Evolutionary conservation across 495 filamentous ascomycete genomes (phyloP).

Genomic region (Xanthoparmelia taractica): DNA sequence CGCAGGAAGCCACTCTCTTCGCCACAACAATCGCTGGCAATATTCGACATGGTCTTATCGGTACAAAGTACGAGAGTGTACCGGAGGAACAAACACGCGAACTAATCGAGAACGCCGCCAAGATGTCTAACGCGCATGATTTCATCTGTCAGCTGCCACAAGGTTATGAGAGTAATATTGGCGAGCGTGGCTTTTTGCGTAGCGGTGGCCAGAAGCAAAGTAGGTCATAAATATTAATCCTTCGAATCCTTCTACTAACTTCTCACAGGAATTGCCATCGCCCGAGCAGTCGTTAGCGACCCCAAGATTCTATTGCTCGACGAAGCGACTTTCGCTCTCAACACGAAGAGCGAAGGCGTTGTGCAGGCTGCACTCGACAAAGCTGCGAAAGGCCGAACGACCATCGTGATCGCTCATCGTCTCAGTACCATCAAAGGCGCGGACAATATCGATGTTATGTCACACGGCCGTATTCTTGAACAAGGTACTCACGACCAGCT

Average conservation of each 20-base stretch:
- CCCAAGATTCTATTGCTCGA: background rate
- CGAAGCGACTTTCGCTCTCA: background rate
- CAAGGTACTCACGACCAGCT: background rate
- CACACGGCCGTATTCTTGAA: background rate
- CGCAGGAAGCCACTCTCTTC: slow-evolving; percentile 38
- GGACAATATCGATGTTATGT: background rate
- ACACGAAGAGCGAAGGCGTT: background rate
- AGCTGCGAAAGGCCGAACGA: background rate
- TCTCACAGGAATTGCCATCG: background rate
- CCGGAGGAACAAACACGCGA: background rate
- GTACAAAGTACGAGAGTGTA: background rate
- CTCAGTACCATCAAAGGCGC: background rate
- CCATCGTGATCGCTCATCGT: background rate
- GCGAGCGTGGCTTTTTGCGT: background rate
- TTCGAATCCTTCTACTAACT: too few relatives aligned
- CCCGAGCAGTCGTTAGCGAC: background rate
- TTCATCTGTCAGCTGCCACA: background rate
- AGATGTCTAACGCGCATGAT: background rate
- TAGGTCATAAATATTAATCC: too few relatives aligned
- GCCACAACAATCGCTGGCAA: background rate
- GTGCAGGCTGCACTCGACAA: background rate
- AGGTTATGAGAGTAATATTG: background rate
- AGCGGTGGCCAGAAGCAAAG: background rate
- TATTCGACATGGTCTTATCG: background rate
- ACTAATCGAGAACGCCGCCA: background rate